phyloP scores from a whole-genome alignment of 225 moss, liverwort and hornwort species.

The Rhytidiadelphus loreus region DNA sequence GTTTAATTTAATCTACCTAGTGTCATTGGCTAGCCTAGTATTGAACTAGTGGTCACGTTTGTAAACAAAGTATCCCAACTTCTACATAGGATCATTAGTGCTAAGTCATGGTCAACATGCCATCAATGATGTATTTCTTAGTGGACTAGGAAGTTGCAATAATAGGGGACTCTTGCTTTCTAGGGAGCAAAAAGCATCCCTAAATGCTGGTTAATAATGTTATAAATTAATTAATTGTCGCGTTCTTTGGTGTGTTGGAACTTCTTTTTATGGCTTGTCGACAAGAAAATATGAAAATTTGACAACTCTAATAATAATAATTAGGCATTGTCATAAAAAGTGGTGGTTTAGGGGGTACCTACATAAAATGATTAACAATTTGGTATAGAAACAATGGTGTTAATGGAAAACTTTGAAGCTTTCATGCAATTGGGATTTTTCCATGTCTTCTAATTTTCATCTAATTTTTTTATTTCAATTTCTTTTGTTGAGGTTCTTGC shows the following conservation, averaged over 20 bases:
- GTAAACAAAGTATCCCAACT: accelerated
- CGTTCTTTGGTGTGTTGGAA: accelerated
- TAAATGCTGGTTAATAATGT: too few species aligned
- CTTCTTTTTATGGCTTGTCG: not conserved
- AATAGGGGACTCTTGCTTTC: too few species aligned
- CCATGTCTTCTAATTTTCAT: accelerated
- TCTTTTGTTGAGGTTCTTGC: too few species aligned
- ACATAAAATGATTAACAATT: accelerated
- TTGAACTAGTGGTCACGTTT: accelerated
- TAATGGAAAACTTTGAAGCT: not conserved
- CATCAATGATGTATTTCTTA: too few species aligned
- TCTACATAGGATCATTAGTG: too few species aligned
- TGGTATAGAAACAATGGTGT: too few species aligned
- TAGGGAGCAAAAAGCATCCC: too few species aligned
- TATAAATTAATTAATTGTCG: not conserved
- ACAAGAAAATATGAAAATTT: not conserved
- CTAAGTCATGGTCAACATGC: not conserved
- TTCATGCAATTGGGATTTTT: not conserved
- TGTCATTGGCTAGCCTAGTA: not conserved
- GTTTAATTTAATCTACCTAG: too few species aligned
- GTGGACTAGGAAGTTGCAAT: too few species aligned
- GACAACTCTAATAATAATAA: not conserved
- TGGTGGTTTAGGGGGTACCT: accelerated
- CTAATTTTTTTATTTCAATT: not conserved
- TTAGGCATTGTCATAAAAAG: accelerated